Evolutionary conservation across 2,329 filamentous ascomycete genomes (phyloP), one percentile per base, ranked within the genome.

Genomic region (Ploettnerulaceae sp.): DNA sequence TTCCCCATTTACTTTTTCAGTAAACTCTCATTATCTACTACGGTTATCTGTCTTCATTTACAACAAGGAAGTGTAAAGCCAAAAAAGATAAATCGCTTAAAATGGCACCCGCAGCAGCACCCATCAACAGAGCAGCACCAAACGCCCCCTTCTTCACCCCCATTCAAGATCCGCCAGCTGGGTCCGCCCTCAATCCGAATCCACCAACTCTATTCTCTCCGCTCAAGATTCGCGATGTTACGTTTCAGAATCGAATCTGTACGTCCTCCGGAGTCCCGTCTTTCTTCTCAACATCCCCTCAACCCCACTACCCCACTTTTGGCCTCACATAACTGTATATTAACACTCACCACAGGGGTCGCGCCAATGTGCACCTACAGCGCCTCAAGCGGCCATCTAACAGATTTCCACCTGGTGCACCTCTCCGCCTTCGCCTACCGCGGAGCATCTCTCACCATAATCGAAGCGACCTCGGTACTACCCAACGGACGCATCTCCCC

Each of bases 321-420:
- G n/a, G 15, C 24, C 24, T 29, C 42, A 18, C 18, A 14, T 17
- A 15, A n/a, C n/a, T n/a, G n/a, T n/a, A n/a, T n/a, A n/a, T n/a
- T n/a, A n/a, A n/a, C n/a, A n/a, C 28, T 24, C 32, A 33, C 45
- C 20, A 14, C 47, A 56, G 54, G 69, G 51, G 66, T 74, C 31
- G 67, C 68, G 3, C 71, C 71, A 8, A 70, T 74, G 69, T 73
- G 71, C 65, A 71, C 68, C 60, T 65, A 63, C 45, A 60, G 56
- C 6, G 61, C 62, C 6, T 35, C 53, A 7, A 26, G 57, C 12
- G 61, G 61, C 18, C 53, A 57, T 45, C 56, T 65, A 9, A 64
- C 62, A 2, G 58, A 64, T 35, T 66, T 60, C 47, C 64, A 66
- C 50, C 53, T 65, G 12, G 52, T 59, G 11, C 53, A 63, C 37